These are phyloP conservation scores for Eimeria zaria DNA, from an alignment of 169 alveolate genomes.

Conservation along the genomic window DNA sequence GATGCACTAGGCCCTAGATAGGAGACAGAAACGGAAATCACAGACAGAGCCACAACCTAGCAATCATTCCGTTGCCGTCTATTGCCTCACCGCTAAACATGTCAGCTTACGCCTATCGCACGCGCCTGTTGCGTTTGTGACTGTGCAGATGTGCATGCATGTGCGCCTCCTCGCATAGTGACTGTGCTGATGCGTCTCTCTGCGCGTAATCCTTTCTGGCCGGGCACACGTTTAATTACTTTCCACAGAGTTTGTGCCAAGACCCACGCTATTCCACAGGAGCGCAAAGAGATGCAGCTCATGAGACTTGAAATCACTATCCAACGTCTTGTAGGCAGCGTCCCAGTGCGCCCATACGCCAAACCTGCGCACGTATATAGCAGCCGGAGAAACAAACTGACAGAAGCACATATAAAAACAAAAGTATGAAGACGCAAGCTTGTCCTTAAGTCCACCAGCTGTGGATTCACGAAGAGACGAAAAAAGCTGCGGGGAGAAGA, in stretches of 20 bases:
- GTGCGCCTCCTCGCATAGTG: background rate
- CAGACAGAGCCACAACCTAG: background rate
- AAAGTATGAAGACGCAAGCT: background rate
- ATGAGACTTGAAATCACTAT: slow-evolving; percentile 84
- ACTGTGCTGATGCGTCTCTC: background rate
- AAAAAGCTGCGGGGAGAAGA: background rate
- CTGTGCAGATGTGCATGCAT: background rate
- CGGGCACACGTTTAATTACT: background rate
- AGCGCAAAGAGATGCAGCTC: slow-evolving; percentile 76
- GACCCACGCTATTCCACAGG: slow-evolving; percentile 58
- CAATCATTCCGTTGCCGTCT: background rate
- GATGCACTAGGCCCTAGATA: slow-evolving; percentile 60
- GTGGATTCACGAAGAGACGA: background rate
- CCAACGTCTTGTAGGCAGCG: slow-evolving; percentile 86
- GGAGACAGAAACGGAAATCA: background rate
- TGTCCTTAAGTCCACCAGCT: background rate
- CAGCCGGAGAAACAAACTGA: background rate
- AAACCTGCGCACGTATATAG: slow-evolving; percentile 9
- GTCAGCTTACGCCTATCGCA: background rate
- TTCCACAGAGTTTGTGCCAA: background rate
- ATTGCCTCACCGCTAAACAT: background rate
- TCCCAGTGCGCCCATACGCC: slow-evolving; percentile 86
- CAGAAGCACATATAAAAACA: background rate
- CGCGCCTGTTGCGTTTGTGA: background rate
- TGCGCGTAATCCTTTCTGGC: background rate